Percentiles rank a stretch among this genome's conserved stretches.
Conservation (phyloP, 1,139 yeast genomes). For the Meyerozyma guilliermondii region DNA sequence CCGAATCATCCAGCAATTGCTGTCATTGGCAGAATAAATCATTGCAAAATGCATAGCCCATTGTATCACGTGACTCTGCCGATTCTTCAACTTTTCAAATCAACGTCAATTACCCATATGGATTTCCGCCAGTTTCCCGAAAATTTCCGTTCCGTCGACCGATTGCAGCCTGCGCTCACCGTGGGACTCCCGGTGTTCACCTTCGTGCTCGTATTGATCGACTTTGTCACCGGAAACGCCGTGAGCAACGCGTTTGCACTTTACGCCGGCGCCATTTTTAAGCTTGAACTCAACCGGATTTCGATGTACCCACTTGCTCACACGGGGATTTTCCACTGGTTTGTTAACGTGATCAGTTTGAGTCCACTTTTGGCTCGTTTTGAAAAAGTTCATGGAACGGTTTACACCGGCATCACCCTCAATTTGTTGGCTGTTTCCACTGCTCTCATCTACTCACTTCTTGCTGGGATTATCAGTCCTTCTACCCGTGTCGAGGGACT, state of each 20-base stretch:
- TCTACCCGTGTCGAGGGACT: slow-evolving; percentile 56
- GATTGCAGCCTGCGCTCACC: slow-evolving; percentile 55
- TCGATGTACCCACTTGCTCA: slow-evolving; percentile 79
- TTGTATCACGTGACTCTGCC: not conserved
- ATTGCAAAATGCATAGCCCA: not conserved
- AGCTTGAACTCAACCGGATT: slow-evolving; percentile 55
- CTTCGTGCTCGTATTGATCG: slow-evolving; percentile 29
- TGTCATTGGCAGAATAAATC: not conserved
- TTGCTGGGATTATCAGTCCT: slow-evolving; percentile 55
- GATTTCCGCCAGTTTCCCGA: not conserved
- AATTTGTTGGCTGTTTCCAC: slow-evolving; percentile 69
- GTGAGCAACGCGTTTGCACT: slow-evolving; percentile 29
- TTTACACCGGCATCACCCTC: slow-evolving; percentile 78
- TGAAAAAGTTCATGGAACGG: slow-evolving; percentile 78
- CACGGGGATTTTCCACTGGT: slow-evolving; percentile 53
- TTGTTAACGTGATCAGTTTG: slow-evolving; percentile 56
- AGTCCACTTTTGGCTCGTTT: slow-evolving; percentile 61
- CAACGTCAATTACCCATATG: not conserved
- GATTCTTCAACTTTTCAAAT: not conserved
- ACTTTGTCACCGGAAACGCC: slow-evolving; percentile 17
- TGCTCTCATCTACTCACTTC: slow-evolving; percentile 58
- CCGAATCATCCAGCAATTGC: not conserved
- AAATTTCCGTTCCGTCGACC: not conserved
- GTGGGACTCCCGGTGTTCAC: slow-evolving; percentile 60
- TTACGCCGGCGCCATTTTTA: slow-evolving; percentile 52